Percentiles rank a stretch among this genome's conserved stretches.
Evolutionary conservation across 257 asterid genomes (phyloP).

Genomic region (Solanum etuberosum): DNA sequence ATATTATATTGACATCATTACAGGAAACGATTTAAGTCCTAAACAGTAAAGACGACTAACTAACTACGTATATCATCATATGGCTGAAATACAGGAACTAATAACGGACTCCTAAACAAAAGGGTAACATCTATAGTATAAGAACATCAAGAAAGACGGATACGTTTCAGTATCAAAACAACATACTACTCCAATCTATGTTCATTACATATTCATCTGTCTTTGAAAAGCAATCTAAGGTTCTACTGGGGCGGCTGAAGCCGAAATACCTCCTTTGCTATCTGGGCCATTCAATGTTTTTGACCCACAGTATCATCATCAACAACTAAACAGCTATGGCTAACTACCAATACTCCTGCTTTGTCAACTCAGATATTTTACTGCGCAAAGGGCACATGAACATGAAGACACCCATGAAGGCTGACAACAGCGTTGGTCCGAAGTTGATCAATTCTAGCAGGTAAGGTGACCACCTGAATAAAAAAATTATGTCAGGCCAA

Average conservation of each 20-base stretch:
- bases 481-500: not conserved
- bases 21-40: too few relatives aligned
- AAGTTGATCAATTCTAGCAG: slow-evolving; percentile 61
- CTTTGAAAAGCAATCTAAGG: too few relatives aligned
- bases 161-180: not conserved
- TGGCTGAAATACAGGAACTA: too few relatives aligned
- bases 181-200: not conserved
- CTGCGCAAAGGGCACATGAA: slow-evolving; percentile 71
- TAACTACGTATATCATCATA: too few relatives aligned
- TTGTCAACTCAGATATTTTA: slow-evolving; percentile 3
- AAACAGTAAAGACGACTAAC: too few relatives aligned
- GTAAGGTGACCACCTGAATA: slow-evolving; percentile 54
- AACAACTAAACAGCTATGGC: not conserved
- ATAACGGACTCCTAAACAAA: too few relatives aligned
- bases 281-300: not conserved
- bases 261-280: not conserved
- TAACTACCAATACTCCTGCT: not conserved
- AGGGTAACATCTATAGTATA: too few relatives aligned
- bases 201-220: too few relatives aligned
- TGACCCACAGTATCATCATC: not conserved
- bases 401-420: slow-evolving; percentile 64
- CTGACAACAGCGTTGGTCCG: slow-evolving; percentile 71
- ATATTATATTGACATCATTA: too few relatives aligned
- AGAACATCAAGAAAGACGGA: too few relatives aligned
- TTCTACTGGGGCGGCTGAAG: not conserved